Base-by-base conservation (phyloP, 148 eudicot species). In the Heliamphora exappendiculata region DNA sequence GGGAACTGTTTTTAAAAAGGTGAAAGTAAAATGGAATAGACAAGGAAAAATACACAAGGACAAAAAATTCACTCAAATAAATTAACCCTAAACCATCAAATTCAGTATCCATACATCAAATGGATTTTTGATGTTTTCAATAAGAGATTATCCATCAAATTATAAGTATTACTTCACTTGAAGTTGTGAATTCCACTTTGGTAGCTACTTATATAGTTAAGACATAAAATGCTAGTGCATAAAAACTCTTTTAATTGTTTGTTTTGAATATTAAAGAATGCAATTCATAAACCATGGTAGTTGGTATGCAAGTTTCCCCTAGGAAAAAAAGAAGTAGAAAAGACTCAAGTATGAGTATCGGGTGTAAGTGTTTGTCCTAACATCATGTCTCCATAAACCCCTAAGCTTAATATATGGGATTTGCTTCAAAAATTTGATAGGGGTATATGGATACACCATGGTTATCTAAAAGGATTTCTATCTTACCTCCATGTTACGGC, bases 1-100 rank as follows among this genome's bases (percentile, higher is more conserved):
- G 71, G 19, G 13, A 67, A 67, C 51, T 41, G 71, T 50, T 67
- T 53, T 24, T 34, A 65, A 67, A 20, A 66, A 7, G 47, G 70
- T 19, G 37, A 20, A n/a, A n/a, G n/a, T n/a, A n/a, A n/a, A n/a
- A n/a, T n/a, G n/a, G n/a, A n/a, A 66, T 19, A 29, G 49, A 36
- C 41, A 42, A 24, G n/a, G 10, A 42, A 10, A 12, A 22, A 41
- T 3, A 53, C 22, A 53, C 17, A 53, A 20, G 8, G 33, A 24
- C n/a, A 5, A 24, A 42, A 22, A 12, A 58, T 22, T 16, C 31
- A 67, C 22, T 16, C 50, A 67, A 42, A 28, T 12, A 41, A 41
- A 67, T 42, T 17, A 53, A 20, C 22, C 22, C 20, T 22, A 53
- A n/a, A 22, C 58, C 58, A 19, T 53, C 58, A 53, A 19, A 17